Base-by-base conservation (phyloP, 2,329 filamentous ascomycete genomes). In the Celoporthe dispersa region DNA sequence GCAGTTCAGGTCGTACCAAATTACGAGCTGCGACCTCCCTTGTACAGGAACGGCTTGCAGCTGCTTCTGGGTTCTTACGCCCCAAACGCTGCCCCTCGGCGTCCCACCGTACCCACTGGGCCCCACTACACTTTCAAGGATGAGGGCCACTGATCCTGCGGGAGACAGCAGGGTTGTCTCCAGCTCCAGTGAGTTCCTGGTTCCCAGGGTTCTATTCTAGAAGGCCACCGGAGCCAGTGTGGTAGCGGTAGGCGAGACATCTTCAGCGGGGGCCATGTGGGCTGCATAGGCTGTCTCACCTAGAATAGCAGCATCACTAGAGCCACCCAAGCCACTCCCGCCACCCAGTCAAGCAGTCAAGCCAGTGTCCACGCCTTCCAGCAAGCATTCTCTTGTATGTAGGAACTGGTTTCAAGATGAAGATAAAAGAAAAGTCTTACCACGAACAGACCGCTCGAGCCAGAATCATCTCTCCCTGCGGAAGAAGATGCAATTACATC, bases 1-100 rank as follows among this genome's bases (percentile, higher is more conserved):
- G 35, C 37, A 44, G 61, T n/a, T 61, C 35, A 37, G 51, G 22
- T 35, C 51, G 48, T 41, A 44, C 51, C 64, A 66, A 66, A 66
- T 66, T 66, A 39, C 64, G 51, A 66, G 48, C 64, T 66, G 64
- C 64, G 51, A 37, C 53, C 53, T 41, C n/a, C 64, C 64, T 57
- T 25, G 64, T 41, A 64, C 53, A 48, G 44, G 44, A 48, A 48
- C 44, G 44, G 53, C 53, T 19, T 28, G 53, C 53, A 31, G 53
- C 53, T 31, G 48, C 33, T 60, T 33, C 28, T 33, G 28, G 57
- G n/a, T 19, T 60, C 6, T 31, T 22, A 28, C 60, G 19, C 60
- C 37, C 37, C 60, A 63, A 33, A 35, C 59, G 22, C 1, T 53
- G 63, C 63, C 63, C 61, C 61, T 64, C 61, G 39, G 25, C 61